A percentile compares a stretch with the other conserved stretches of the same genome.
phyloP scores from a whole-genome alignment of 164 flowering plant species.

The Santalum album region DNA sequence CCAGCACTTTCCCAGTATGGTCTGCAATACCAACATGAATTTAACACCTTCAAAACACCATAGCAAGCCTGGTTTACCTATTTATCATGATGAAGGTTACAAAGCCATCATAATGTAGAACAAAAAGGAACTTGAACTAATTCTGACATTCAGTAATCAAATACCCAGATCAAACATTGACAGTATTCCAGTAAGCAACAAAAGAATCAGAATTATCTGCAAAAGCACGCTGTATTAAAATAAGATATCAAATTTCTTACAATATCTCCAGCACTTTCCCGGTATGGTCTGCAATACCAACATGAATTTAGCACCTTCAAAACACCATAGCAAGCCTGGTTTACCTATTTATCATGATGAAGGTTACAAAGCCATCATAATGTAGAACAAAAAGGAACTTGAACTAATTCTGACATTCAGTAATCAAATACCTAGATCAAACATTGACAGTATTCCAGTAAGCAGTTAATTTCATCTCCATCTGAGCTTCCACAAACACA shows the following conservation, averaged over 20 bases:
- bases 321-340: constrained; percentile 67
- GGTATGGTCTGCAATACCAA: constrained; percentile 57
- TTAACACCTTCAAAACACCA: too few species aligned
- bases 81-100: too few species aligned
- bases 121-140: too few species aligned
- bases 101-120: too few species aligned
- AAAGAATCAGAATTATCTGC: not conserved
- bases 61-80: too few species aligned
- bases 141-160: too few species aligned
- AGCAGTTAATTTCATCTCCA: constrained; percentile 32
- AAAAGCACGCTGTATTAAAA: not conserved
- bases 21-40: too few species aligned
- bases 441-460: constrained; percentile 44
- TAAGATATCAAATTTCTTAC: constrained; percentile 22
- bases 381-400: not conserved
- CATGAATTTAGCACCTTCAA: constrained; percentile 41
- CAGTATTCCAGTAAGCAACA: not conserved
- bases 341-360: constrained; percentile 31
- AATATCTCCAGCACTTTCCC: constrained; percentile 32
- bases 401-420: constrained; percentile 1
- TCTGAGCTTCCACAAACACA: constrained; percentile 56
- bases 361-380: constrained; percentile 1
- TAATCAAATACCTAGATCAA: constrained; percentile 31
- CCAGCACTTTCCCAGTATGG: too few species aligned
- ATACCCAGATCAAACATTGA: too few species aligned